These are phyloP conservation scores for Nidularia pulvinata DNA, from an alignment of 768 basidiomycete genomes.

Conservation along the genomic window DNA sequence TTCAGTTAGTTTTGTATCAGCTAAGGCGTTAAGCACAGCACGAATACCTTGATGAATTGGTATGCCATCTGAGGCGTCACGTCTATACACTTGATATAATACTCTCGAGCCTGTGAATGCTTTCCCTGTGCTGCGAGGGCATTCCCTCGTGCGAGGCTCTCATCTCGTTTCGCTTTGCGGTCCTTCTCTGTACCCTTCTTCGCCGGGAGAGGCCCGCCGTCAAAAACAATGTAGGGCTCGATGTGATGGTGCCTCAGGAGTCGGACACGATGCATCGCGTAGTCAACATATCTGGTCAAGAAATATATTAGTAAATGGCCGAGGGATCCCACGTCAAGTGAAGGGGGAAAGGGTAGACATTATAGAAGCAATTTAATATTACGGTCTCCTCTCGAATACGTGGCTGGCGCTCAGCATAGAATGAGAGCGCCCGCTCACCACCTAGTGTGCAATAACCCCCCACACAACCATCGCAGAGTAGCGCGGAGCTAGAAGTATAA, in stretches of 20 bases:
- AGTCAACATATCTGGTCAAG: conserved; percentile 84
- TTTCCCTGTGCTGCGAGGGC: conserved; percentile 77
- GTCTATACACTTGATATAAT: conserved; percentile 89
- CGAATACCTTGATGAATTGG: conserved; percentile 89
- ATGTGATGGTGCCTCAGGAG: conserved; percentile 85
- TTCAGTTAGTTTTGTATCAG: conserved; percentile 1
- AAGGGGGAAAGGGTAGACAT: too few species aligned
- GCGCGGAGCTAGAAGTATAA: too few species aligned
- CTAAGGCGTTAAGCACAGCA: background rate
- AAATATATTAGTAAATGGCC: background rate
- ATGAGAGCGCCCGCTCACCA: too few species aligned
- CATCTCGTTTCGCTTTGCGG: conserved; percentile 73
- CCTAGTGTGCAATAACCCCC: too few species aligned
- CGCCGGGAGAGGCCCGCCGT: conserved; percentile 94
- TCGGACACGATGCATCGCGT: conserved; percentile 91
- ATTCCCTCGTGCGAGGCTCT: conserved; percentile 74
- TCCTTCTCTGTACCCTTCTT: conserved; percentile 90
- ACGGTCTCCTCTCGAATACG: too few species aligned
- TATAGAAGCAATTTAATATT: too few species aligned
- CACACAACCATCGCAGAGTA: too few species aligned
- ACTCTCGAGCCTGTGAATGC: conserved; percentile 80
- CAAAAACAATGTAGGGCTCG: conserved; percentile 91
- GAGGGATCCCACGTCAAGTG: background rate
- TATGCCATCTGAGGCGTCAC: conserved; percentile 98
- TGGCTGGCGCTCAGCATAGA: too few species aligned